Conservation (phyloP, 108 stramenopile species). For the Skeletonema costatum region DNA sequence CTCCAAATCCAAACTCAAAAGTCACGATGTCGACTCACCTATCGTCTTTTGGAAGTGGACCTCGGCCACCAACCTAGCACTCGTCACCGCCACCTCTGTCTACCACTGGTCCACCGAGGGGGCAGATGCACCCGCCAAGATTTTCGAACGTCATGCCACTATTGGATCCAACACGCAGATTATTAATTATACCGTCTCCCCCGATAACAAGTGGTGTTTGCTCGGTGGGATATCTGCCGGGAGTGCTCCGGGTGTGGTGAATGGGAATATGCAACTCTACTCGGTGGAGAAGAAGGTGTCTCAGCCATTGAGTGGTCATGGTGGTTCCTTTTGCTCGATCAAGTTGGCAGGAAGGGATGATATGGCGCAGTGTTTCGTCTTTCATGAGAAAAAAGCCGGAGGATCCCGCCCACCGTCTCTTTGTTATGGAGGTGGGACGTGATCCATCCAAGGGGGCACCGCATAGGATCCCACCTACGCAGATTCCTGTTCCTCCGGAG, state of each 20-base stretch:
- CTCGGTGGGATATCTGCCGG: slow-evolving; percentile 94
- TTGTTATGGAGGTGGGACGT: slow-evolving; percentile 98
- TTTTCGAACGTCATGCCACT: slow-evolving; percentile 94
- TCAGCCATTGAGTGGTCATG: slow-evolving; percentile 96
- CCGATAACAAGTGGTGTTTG: slow-evolving; percentile 97
- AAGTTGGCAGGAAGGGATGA: slow-evolving; percentile 90
- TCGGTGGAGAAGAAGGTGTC: slow-evolving; percentile 94
- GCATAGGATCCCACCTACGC: slow-evolving; percentile 84
- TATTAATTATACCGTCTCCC: slow-evolving; percentile 97
- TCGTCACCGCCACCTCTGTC: slow-evolving; percentile 94
- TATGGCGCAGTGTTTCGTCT: slow-evolving; percentile 92
- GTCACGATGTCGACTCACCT: slow-evolving; percentile 86
- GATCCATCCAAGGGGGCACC: slow-evolving; percentile 94
- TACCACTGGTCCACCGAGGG: slow-evolving; percentile 95
- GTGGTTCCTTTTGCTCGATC: slow-evolving; percentile 91
- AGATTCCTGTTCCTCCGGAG: slow-evolving; percentile 95
- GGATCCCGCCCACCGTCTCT: slow-evolving; percentile 83
- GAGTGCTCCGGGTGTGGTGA: slow-evolving; percentile 70
- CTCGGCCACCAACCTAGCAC: slow-evolving; percentile 80
- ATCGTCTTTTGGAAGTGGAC: slow-evolving; percentile 98
- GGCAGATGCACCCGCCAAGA: slow-evolving; percentile 75
- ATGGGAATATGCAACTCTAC: slow-evolving; percentile 99
- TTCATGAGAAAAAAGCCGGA: slow-evolving; percentile 96
- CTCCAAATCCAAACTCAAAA: slow-evolving; percentile 92
- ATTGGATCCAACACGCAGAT: slow-evolving; percentile 91